A percentile compares a stretch with the other conserved stretches of the same genome.
Evolutionary conservation across 2,329 filamentous ascomycete species (phyloP).

Genomic region (Sarocladium strictum): DNA sequence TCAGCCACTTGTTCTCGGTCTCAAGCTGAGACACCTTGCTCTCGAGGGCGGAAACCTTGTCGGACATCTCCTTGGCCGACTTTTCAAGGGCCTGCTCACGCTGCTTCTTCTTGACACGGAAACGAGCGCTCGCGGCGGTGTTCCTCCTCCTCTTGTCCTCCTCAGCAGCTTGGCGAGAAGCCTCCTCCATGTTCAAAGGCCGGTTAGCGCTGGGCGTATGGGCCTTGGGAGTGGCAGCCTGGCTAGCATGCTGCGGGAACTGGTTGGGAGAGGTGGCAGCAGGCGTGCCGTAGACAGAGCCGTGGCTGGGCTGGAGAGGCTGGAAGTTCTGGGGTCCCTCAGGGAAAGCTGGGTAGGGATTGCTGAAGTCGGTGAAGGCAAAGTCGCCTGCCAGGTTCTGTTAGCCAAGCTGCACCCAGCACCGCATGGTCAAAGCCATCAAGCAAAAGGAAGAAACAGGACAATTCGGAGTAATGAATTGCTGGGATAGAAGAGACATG

Average conservation of each 20-base stretch:
- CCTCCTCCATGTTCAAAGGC: slow-evolving; percentile 59
- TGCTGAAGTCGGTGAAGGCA: slow-evolving; percentile 48
- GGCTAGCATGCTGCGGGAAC: slow-evolving; percentile 27
- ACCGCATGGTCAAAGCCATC: not conserved
- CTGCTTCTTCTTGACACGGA: slow-evolving; percentile 95
- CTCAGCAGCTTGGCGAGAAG: slow-evolving; percentile 68
- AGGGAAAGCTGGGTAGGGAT: slow-evolving; percentile 45
- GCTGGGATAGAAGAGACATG: not conserved
- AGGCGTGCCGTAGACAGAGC: slow-evolving; percentile 32
- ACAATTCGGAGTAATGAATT: not conserved
- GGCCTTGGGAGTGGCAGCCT: slow-evolving; percentile 13
- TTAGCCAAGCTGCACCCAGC: slow-evolving; percentile 17
- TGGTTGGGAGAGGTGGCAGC: slow-evolving; percentile 16
- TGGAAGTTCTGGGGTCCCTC: slow-evolving; percentile 36
- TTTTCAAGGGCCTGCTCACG: slow-evolving; percentile 80
- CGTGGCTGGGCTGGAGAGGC: slow-evolving; percentile 47
- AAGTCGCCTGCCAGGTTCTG: slow-evolving; percentile 51
- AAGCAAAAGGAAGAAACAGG: not conserved
- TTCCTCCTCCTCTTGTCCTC: slow-evolving; percentile 88
- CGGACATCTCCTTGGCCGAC: slow-evolving; percentile 74
- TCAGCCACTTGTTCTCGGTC: slow-evolving; percentile 77
- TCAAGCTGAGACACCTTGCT: slow-evolving; percentile 70
- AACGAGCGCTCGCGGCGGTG: slow-evolving; percentile 81
- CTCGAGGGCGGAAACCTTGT: slow-evolving; percentile 71
- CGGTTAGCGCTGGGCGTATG: slow-evolving; percentile 28